Conservation (phyloP, 768 basidiomycete genomes). For the Russula sp. region DNA sequence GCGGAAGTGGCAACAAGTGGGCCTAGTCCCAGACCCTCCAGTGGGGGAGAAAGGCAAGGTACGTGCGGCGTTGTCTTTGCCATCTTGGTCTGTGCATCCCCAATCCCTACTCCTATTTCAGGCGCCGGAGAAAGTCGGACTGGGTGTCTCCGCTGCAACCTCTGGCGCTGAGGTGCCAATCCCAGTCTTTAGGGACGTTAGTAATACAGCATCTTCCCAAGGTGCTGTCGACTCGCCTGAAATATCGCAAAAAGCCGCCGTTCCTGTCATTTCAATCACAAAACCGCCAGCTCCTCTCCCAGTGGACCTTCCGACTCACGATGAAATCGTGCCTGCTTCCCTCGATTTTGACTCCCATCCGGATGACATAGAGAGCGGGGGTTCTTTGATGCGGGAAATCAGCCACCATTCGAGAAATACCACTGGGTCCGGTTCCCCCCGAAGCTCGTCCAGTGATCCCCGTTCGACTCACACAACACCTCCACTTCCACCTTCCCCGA, state of each 20-base stretch:
- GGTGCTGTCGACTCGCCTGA: conserved; percentile 27
- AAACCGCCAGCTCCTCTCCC: conserved; percentile 71
- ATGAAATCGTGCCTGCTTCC: conserved; percentile 49
- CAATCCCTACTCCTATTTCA: conserved; percentile 30
- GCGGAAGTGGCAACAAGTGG: conserved; percentile 80
- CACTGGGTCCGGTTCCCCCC: not conserved
- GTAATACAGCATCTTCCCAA: conserved; percentile 17
- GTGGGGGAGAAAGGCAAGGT: conserved; percentile 50
- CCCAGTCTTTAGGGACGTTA: conserved; percentile 50
- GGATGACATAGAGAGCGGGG: conserved; percentile 31
- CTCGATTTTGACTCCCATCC: conserved; percentile 39
- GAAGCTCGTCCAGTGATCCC: not conserved
- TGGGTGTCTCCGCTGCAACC: conserved; percentile 37
- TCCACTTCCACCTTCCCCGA: conserved; percentile 24
- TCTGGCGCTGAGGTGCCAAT: conserved; percentile 57
- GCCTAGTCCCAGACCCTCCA: conserved; percentile 52
- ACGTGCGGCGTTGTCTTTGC: conserved; percentile 31
- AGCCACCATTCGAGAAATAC: conserved; percentile 16
- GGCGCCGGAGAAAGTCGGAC: conserved; percentile 46
- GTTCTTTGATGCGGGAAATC: conserved; percentile 29
- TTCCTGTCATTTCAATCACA: conserved; percentile 61
- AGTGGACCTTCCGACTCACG: conserved; percentile 62
- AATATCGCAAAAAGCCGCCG: conserved; percentile 29
- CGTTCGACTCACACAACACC: conserved; percentile 1
- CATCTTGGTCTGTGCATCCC: not conserved